Conservation (phyloP, 169 alveolate species). For the Ichthyophthirius multifiliis region DNA sequence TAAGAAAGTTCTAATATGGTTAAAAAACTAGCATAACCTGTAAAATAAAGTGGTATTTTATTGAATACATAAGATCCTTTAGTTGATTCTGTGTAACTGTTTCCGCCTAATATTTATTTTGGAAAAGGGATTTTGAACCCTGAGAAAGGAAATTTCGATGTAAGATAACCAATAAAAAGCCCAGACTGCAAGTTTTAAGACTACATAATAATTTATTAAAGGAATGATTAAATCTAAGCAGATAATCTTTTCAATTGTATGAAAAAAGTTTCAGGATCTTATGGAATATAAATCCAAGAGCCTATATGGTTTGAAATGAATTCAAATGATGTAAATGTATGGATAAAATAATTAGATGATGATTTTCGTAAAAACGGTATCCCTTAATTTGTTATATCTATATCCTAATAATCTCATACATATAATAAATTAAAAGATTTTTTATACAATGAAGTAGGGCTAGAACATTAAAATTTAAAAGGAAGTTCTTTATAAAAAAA, state of each 20-base stretch:
- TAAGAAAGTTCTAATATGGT: conserved; percentile 32
- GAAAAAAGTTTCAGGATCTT: neutral
- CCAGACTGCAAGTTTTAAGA: conserved; percentile 23
- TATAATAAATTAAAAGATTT: conserved; percentile 2
- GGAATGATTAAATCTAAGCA: conserved; percentile 6
- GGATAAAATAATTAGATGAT: neutral
- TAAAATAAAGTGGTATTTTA: neutral
- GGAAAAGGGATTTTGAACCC: neutral
- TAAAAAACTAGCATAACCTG: neutral
- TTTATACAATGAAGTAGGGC: neutral
- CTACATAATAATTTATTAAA: conserved; percentile 38
- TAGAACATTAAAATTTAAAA: neutral
- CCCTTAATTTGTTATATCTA: conserved; percentile 25
- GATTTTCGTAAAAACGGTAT: neutral
- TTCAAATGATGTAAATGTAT: neutral
- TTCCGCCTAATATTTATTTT: conserved; percentile 1
- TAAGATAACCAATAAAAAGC: no score
- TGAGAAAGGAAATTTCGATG: conserved; percentile 31
- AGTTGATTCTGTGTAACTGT: neutral
- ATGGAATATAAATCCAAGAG: conserved; percentile 12
- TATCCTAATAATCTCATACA: conserved; percentile 8
- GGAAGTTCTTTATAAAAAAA: conserved; percentile 11
- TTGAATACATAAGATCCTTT: neutral
- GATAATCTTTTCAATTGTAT: conserved; percentile 26
- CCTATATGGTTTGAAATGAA: conserved; percentile 10